Conservation (phyloP, 179 eudicot species). For the Beta macrorhiza region DNA sequence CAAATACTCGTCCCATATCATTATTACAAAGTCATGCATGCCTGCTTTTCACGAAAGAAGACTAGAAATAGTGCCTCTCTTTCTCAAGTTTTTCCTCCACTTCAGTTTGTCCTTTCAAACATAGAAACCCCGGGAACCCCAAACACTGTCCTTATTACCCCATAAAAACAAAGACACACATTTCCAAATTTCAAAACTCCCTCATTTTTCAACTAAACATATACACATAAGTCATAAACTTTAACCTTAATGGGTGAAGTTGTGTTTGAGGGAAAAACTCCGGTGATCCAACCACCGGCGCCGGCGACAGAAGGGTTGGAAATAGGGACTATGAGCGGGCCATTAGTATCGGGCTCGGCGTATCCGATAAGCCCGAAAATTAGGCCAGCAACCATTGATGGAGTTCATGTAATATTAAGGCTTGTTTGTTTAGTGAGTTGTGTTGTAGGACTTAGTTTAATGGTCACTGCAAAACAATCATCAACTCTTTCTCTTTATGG, state of each 20-base stretch:
- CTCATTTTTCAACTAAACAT: background rate
- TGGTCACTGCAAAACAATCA: constrained; percentile 66
- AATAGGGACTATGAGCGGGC: constrained; percentile 42
- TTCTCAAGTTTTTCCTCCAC: constrained; percentile 4
- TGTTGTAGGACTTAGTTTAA: constrained; percentile 42
- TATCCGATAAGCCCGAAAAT: constrained; percentile 28
- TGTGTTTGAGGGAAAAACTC: constrained; percentile 27
- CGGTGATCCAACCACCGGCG: background rate
- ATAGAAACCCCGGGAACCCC: constrained; percentile 35
- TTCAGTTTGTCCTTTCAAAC: constrained; percentile 15
- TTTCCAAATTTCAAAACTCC: constrained; percentile 7
- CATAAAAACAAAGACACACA: background rate
- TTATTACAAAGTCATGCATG: background rate
- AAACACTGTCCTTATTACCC: constrained; percentile 1
- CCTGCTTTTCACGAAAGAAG: background rate
- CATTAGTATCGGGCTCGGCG: constrained; percentile 26
- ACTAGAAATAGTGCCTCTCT: constrained; percentile 4
- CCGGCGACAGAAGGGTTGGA: constrained; percentile 16
- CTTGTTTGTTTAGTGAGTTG: constrained; percentile 48
- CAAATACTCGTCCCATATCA: background rate
- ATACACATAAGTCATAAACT: background rate
- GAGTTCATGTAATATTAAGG: constrained; percentile 44
- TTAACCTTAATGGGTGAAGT: constrained; percentile 21
- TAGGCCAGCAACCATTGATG: constrained; percentile 29
- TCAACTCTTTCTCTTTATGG: constrained; percentile 63